Evolutionary conservation across 2,329 filamentous ascomycete species (phyloP), one percentile per base, ranked within the genome.

Genomic region (Xylariaceae sp.): DNA sequence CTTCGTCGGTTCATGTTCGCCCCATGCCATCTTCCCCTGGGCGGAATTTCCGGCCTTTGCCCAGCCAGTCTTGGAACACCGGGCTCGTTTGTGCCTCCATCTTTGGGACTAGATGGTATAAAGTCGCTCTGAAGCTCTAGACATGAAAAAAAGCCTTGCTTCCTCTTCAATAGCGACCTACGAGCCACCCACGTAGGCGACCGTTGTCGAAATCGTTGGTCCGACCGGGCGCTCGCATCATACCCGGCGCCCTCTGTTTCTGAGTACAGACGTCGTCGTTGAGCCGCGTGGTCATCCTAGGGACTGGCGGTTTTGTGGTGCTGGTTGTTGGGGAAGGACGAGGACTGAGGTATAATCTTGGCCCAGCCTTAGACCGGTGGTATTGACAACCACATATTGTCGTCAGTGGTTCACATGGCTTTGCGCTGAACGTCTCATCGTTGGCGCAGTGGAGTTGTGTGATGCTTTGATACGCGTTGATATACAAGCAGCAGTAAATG

Each of bases 1-100:
- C n/a, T 74, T 72, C 76, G 89, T 89, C 40, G 85, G 85, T 70
- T 85, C 77, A 52, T 81, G 88, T 53, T 81, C 72, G 41, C 73
- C 74, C 81, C 81, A 83, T 29, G 75, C 68, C 81, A 84, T 82
- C 50, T 83, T 81, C 50, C 80, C 81, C 4, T 82, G 68, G 57
- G 67, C 73, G 19, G 77, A 67, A 1, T 73, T 71, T 12, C 72
- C 62, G n/a, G 53, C 72, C 70, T 48, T 74, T 68, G 63, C 79
- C 79, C n/a, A 81, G 61, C 80, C 80, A 82, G 42, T 80, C 80
- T 64, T 81, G 70, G 61, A 82, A 82, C 68, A 77, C 79, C 68
- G 77, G 49, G 32, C 42, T 59, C 43, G 44, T 21, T 42, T 57
- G 50, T 42, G 45, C 48, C 52, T 54, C 48, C 56, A 62, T 62